Evolutionary conservation across 352 stramenopile species (phyloP), one percentile per base, ranked within the genome.

Genomic region (Phytophthora syringae): DNA sequence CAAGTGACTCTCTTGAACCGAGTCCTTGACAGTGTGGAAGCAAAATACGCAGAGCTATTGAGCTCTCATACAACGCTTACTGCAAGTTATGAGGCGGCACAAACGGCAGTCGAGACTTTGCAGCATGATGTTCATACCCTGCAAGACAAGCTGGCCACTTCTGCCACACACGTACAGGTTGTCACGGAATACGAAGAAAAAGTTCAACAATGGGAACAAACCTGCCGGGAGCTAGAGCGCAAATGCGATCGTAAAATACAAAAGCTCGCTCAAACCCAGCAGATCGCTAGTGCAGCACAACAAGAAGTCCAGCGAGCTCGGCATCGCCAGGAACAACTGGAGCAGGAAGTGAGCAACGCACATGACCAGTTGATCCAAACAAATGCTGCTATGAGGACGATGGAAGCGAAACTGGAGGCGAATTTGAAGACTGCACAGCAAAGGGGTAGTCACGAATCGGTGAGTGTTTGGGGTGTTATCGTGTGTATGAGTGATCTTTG

Each of bases 301-400:
- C 63, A 74, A 42, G 45, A 74, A 24, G 30, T 67, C 7, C 52
- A 77, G 34, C 34, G 62, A 21, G 34, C 65, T 34, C 40, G 67
- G 3, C 36, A 66, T 27, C 63, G 62, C 2, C 74, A 83, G 22
- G 65, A 60, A 40, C 28, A 34, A 21, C 28, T 89, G 10, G 76
- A 89, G 39, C 42, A 44, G 3, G 80, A 89, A 20, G 18, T 89
- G 5, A 18, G 32, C 3, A 47, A 58, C 3, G 64, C 72, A 3
- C 80, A 89, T 28, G 75, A 86, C 27, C 67, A 83, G 44, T 24
- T 85, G n/a, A 88, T 88, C 30, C 64, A 60, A 40, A 72, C 78
- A 45, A 84, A 67, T 13, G 80, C 63, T 5, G 56, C 62, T 1
- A 71, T 86, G 60, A 79, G 72, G 36, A 70, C 74, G 7, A 76